Conservation (phyloP, 805 yeast genomes). For the Kodamaea neixiangensis region DNA sequence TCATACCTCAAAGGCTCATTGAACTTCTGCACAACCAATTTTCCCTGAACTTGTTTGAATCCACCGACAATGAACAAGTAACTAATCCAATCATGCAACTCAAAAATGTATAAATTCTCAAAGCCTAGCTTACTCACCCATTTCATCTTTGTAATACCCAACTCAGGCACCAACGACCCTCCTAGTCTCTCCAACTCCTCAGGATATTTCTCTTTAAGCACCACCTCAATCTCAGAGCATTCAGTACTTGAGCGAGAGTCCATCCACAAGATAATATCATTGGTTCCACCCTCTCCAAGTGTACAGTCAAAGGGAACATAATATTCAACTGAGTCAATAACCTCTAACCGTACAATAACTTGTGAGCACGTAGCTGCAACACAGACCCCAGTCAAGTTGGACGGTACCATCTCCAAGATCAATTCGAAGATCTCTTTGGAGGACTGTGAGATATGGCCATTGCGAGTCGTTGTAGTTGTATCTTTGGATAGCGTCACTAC, state of each 20-base stretch:
- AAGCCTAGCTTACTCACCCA: slow-evolving; percentile 30
- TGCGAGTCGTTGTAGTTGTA: slow-evolving; percentile 17
- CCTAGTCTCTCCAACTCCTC: slow-evolving; percentile 21
- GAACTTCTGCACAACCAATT: slow-evolving; percentile 4
- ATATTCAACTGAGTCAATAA: slow-evolving; percentile 14
- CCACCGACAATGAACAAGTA: slow-evolving; percentile 31
- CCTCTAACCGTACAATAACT: slow-evolving; percentile 41
- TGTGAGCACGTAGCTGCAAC: slow-evolving; percentile 63
- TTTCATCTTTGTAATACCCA: slow-evolving; percentile 57
- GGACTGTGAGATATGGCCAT: slow-evolving; percentile 39
- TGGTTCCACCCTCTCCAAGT: slow-evolving; percentile 9
- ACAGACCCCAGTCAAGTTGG: slow-evolving; percentile 27
- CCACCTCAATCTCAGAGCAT: slow-evolving; percentile 26
- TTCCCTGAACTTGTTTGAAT: slow-evolving; percentile 2
- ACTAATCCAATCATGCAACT: slow-evolving; percentile 51
- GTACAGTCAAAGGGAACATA: slow-evolving; percentile 33
- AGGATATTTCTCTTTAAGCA: slow-evolving; percentile 28
- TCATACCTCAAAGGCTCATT: not conserved
- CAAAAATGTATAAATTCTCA: slow-evolving; percentile 42
- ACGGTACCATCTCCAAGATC: slow-evolving; percentile 22
- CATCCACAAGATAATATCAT: slow-evolving; percentile 62
- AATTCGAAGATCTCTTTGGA: slow-evolving; percentile 39
- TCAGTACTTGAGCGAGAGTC: slow-evolving; percentile 42
- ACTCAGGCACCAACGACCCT: slow-evolving; percentile 54
- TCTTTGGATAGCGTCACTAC: slow-evolving; percentile 16